Base-by-base conservation (phyloP, 257 asterid genomes). In the Catharanthus roseus region DNA sequence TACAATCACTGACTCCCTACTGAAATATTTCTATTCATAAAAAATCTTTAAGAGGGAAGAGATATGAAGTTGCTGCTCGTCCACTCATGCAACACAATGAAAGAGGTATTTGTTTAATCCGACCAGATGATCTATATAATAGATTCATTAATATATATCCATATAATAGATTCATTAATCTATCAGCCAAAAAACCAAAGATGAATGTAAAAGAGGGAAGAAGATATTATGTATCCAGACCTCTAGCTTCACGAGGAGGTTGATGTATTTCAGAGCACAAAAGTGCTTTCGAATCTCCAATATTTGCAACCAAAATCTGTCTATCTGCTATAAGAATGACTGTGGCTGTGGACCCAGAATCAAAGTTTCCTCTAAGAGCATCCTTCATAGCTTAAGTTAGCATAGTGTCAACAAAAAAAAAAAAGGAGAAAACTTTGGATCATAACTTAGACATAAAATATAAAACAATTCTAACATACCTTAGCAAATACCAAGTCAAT, bases 251-350 rank as follows among this genome's bases (percentile, higher is more conserved):
- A 39, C 80, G 75, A 36, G 96, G 95, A 82, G 96, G 75, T 76
- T 89, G 95, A 72, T 82, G 84, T 67, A 79, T 83, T 83, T 91
- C 96, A 72, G 99, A 86, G 90, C 99, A 93, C 82, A 93, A 65
- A 80, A 93, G 86, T 60, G 97, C 97, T 87, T 93, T 93, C 29
- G 97, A 93, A 79, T 93, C 99, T 56, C 99, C 99, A 69, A 93
- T 54, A 79, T 93, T 88, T 63, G 97, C 99, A 76, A 91, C 99
- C 70, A 93, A 83, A 84, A 93, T 86, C 73, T 89, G 95, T 81
- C 75, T 74, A 70, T 88, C 95, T 65, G 96, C 97, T 47, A 75
- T 76, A 72, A 93, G 96, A 65, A 88, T 86, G 72, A 91, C 85
- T 55, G 96, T 78, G 44, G 99, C 99, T 45, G 99, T 93, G 71